A percentile compares a stretch with the other conserved stretches of the same genome.
phyloP scores from a whole-genome alignment of 2,329 filamentous ascomycete species.

The Ophiostoma tasmaniense region DNA sequence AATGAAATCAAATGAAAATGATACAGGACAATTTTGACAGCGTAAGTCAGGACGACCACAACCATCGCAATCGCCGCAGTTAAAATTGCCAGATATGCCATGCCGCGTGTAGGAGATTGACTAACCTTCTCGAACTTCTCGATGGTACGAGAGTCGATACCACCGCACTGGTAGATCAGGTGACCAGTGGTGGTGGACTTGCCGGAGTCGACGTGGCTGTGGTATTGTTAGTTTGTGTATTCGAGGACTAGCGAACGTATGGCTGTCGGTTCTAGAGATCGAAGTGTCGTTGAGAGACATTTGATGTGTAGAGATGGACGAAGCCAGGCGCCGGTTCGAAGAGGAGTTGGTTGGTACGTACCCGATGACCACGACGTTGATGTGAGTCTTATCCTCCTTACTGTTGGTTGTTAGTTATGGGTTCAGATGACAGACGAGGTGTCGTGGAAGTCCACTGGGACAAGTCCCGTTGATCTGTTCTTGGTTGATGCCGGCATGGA shows the following conservation, averaged over 20 bases:
- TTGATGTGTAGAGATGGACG: not conserved
- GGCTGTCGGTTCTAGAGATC: not conserved
- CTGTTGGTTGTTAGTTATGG: slow-evolving; percentile 39
- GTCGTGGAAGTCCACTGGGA: not conserved
- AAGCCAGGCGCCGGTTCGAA: not conserved
- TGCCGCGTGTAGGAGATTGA: slow-evolving; percentile 17
- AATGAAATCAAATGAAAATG: slow-evolving; percentile 1
- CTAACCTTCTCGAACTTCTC: slow-evolving; percentile 99
- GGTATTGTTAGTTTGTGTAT: slow-evolving; percentile 23
- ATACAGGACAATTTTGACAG: not conserved
- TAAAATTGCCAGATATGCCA: not conserved
- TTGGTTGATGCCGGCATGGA: not conserved
- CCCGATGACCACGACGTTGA: slow-evolving; percentile 55
- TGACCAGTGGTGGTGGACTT: slow-evolving; percentile 93
- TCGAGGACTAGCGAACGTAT: not conserved
- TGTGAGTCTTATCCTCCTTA: slow-evolving; percentile 93
- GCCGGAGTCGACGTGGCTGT: slow-evolving; percentile 93
- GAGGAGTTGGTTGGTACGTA: not conserved
- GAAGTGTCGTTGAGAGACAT: not conserved
- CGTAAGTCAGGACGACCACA: not conserved
- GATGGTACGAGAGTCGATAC: slow-evolving; percentile 99
- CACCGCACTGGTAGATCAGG: slow-evolving; percentile 99
- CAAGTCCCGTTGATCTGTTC: not conserved
- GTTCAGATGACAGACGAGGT: not conserved
- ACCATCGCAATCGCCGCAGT: not conserved